Conservation (phyloP, 192 early-diverging fungal genomes). For the Coemansia guatemalensis region DNA sequence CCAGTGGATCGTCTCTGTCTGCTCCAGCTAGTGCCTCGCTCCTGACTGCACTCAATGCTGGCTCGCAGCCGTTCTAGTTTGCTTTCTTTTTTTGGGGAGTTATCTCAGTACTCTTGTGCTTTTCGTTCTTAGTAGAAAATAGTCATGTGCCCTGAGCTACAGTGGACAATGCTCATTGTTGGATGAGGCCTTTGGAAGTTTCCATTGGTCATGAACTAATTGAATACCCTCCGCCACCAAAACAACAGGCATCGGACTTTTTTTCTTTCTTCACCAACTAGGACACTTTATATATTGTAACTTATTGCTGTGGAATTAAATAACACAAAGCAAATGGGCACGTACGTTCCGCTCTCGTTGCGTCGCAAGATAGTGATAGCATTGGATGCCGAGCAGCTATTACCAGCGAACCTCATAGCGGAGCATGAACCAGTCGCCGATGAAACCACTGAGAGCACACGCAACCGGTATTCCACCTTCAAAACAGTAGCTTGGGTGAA, state of each 20-base stretch:
- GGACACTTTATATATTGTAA: not conserved
- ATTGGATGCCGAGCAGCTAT: conserved; percentile 29
- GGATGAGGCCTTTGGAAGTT: not conserved
- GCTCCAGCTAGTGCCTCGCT: conserved; percentile 16
- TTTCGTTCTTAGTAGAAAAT: not conserved
- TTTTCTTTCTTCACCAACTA: conserved; percentile 2
- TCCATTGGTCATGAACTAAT: not conserved
- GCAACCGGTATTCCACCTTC: conserved; percentile 24
- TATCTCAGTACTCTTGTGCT: not conserved
- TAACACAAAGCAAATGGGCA: conserved; percentile 4
- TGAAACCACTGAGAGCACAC: not conserved
- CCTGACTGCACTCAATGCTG: conserved; percentile 25
- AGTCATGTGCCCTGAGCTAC: not conserved
- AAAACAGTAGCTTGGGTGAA: conserved; percentile 50
- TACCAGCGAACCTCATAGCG: not conserved
- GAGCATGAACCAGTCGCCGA: not conserved
- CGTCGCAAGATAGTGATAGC: conserved; percentile 51
- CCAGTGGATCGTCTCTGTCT: conserved; percentile 9
- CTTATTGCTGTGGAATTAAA: not conserved
- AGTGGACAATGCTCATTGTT: not conserved
- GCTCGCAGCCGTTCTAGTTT: conserved; percentile 31
- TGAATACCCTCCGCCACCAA: conserved; percentile 2
- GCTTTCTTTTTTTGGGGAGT: not conserved
- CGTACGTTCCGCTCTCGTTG: conserved; percentile 38
- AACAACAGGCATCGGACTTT: not conserved